phyloP scores from a whole-genome alignment of 495 filamentous ascomycete genomes.

The Lasiosphaeris hirsuta region DNA sequence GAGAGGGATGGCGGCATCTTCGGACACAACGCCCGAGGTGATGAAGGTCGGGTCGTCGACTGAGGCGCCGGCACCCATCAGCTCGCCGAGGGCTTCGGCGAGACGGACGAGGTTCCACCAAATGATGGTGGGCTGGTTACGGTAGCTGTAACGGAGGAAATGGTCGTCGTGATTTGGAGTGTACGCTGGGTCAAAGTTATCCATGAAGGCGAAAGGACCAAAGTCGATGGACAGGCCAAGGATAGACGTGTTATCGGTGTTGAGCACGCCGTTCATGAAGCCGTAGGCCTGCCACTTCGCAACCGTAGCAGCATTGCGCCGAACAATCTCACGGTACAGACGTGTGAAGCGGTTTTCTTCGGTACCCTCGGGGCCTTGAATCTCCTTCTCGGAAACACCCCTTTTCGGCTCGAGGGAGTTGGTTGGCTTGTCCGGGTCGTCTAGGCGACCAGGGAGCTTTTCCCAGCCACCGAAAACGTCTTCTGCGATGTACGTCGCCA shows the following conservation, averaged over 20 bases:
- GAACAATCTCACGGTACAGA: constrained; percentile 82
- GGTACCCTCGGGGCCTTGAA: constrained; percentile 60
- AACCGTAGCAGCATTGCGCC: constrained; percentile 82
- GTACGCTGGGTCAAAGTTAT: constrained; percentile 90
- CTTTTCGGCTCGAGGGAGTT: constrained; percentile 38
- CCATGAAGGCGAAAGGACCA: constrained; percentile 94
- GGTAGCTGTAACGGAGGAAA: constrained; percentile 81
- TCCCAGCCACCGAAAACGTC: constrained; percentile 85
- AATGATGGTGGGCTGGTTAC: constrained; percentile 90
- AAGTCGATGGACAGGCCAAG: constrained; percentile 88
- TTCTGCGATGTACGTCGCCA: constrained; percentile 80
- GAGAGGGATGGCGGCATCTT: constrained; percentile 56
- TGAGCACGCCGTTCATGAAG: constrained; percentile 94
- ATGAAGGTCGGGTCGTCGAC: constrained; percentile 71
- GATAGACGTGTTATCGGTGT: constrained; percentile 94
- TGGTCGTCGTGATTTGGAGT: constrained; percentile 97
- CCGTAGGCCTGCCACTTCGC: constrained; percentile 96
- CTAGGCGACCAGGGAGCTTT: constrained; percentile 60
- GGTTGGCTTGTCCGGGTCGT: constrained; percentile 40
- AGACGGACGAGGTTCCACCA: constrained; percentile 98
- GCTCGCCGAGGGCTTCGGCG: constrained; percentile 85
- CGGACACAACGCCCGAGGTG: constrained; percentile 65
- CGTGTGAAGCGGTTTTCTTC: constrained; percentile 83
- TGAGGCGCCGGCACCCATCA: constrained; percentile 66
- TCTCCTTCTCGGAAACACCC: constrained; percentile 50